Evolutionary conservation across 225 moss, liverwort and hornwort genomes (phyloP), one percentile per base, ranked within the genome.

Genomic region (Bryum argenteum): DNA sequence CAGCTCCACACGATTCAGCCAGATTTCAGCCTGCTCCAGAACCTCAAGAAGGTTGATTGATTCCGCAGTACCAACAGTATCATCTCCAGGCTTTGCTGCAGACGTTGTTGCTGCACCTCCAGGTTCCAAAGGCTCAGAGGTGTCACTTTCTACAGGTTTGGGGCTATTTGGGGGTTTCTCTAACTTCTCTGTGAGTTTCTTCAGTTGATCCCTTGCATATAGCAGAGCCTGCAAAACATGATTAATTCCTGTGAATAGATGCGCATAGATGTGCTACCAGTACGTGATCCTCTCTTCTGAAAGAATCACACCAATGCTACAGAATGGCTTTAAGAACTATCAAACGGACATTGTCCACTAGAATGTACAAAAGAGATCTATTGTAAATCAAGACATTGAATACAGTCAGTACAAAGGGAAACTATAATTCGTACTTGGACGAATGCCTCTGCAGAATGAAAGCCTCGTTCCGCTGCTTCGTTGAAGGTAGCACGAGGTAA

Each of bases 1-100:
- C 79, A 98, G 89, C 78, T 92, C 98, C 78, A 91, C 83, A 40
- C 98, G 89, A 75, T 87, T 92, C 54, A 92, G 85, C 98, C 94
- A 98, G 20, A 84, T 56, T 73, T 94, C 92, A 74, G 92, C 89
- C 70, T 77, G 77, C 52, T 82, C 79, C 72, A 93, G 84, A 65
- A 91, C 79, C 41, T 86, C 84, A 71, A 77, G 70, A 71, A 98
- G 88, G 47, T 87, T 72, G 52, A 75, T 65, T 52, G 81, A 70
- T 18, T 77, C 75, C 63, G 58, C 43, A 21, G 65, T 58, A 54
- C 24, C 42, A n/a, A 68, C 74, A 22, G 54, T 63, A 11, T 63
- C 65, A 55, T 58, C 76, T 70, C 63, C 78, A 78, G 78, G 44
- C 44, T 64, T 57, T 74, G 80, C 66, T 73, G 73, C 43, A 50